Percentiles rank a stretch among this genome's conserved stretches.
These are phyloP conservation scores for Kodamaea hsintzibuensis DNA, from an alignment of 805 yeast genomes.

Conservation along the genomic window DNA sequence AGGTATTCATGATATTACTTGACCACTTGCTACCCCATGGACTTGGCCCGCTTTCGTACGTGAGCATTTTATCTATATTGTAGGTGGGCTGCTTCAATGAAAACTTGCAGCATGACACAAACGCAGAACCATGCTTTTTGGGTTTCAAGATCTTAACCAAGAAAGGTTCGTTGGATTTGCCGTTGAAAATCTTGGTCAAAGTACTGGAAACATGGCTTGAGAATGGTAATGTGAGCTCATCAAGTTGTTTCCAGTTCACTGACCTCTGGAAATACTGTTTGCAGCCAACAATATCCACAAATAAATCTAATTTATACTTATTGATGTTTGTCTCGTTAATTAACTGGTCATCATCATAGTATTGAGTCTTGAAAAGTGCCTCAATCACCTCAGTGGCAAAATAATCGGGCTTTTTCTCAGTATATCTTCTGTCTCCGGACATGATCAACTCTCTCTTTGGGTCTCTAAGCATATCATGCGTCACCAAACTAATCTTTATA, in stretches of 20 bases:
- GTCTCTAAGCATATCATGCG: slow-evolving; percentile 29
- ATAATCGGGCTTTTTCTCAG: slow-evolving; percentile 33
- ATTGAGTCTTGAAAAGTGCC: slow-evolving; percentile 26
- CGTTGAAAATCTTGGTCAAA: slow-evolving; percentile 26
- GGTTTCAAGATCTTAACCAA: slow-evolving; percentile 39
- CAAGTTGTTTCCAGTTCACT: slow-evolving; percentile 29
- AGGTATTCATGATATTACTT: slow-evolving; percentile 29
- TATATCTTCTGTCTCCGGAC: slow-evolving; percentile 36
- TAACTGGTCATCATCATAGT: slow-evolving; percentile 19
- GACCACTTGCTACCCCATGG: slow-evolving; percentile 42
- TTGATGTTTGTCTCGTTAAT: slow-evolving; percentile 23
- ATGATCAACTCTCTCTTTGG: slow-evolving; percentile 34
- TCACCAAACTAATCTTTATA: slow-evolving; percentile 26
- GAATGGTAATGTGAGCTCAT: slow-evolving; percentile 32
- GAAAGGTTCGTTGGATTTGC: slow-evolving; percentile 31
- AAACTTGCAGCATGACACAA: slow-evolving; percentile 39
- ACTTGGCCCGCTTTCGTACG: slow-evolving; percentile 23
- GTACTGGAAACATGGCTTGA: slow-evolving; percentile 16
- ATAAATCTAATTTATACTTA: slow-evolving; percentile 33
- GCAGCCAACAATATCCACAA: slow-evolving; percentile 43
- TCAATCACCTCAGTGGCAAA: slow-evolving; percentile 40
- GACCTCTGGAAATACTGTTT: slow-evolving; percentile 36
- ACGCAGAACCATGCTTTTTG: slow-evolving; percentile 30
- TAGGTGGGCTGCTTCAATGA: slow-evolving; percentile 33
- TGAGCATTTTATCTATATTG: slow-evolving; percentile 28